A percentile compares a stretch with the other conserved stretches of the same genome.
Conservation (phyloP, 2,329 filamentous ascomycete species). For the Apiospora koreana region DNA sequence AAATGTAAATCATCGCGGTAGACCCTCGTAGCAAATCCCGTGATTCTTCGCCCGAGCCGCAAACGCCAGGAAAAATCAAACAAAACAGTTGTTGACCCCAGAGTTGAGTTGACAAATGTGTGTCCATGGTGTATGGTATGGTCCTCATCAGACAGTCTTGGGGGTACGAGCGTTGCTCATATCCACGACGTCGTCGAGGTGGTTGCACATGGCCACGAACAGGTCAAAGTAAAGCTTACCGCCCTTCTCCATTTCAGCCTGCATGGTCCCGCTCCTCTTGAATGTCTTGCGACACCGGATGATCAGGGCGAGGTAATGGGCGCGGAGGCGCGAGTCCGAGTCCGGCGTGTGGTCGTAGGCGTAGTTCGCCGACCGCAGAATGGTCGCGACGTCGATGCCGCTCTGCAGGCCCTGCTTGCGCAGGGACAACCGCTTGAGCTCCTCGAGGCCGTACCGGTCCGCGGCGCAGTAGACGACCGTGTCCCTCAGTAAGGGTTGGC, state of each 20-base stretch:
- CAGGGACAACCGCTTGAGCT: slow-evolving; percentile 87
- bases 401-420: slow-evolving; percentile 93
- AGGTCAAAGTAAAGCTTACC: slow-evolving; percentile 97
- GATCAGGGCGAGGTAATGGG: slow-evolving; percentile 95
- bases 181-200: slow-evolving; percentile 93
- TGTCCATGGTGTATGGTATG: slow-evolving; percentile 23
- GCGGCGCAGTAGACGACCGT: slow-evolving; percentile 94
- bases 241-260: slow-evolving; percentile 96
- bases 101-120: slow-evolving; percentile 12
- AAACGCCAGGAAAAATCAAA: slow-evolving; percentile 14
- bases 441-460: slow-evolving; percentile 86
- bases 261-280: slow-evolving; percentile 98
- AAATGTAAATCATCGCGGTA: slow-evolving; percentile 28
- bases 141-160: slow-evolving; percentile 51
- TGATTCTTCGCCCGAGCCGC: slow-evolving; percentile 15
- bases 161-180: slow-evolving; percentile 69
- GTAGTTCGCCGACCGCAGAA: slow-evolving; percentile 90
- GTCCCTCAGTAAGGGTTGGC: slow-evolving; percentile 81
- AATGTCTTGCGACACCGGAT: slow-evolving; percentile 97
- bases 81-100: slow-evolving; percentile 17
- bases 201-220: slow-evolving; percentile 97
- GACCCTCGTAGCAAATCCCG: slow-evolving; percentile 18
- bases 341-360: slow-evolving; percentile 95
- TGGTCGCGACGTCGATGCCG: slow-evolving; percentile 88
- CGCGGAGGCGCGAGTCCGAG: slow-evolving; percentile 87